Evolutionary conservation across 352 stramenopile genomes (phyloP).

Genomic region (Elongisporangium anandrum): DNA sequence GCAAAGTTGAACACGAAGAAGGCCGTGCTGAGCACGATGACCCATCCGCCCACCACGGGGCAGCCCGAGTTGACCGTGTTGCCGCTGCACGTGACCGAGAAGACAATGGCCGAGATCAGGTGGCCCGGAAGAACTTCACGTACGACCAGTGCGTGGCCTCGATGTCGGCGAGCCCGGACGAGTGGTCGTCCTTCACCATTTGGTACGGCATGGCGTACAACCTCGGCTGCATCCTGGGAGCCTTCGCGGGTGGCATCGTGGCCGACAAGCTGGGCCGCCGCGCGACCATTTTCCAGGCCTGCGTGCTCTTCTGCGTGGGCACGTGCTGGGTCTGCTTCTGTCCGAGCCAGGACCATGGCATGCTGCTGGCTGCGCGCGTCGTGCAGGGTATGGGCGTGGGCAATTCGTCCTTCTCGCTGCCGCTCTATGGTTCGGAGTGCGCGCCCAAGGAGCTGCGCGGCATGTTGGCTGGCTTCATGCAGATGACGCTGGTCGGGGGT

Average conservation of each 20-base stretch:
- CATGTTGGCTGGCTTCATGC: constrained; percentile 21
- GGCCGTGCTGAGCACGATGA: constrained; percentile 27
- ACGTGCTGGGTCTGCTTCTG: constrained; percentile 27
- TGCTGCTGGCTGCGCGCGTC: constrained; percentile 23
- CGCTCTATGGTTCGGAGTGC: constrained; percentile 17
- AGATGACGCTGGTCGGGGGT: constrained; percentile 12
- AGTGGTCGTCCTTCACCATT: constrained; percentile 25
- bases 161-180: constrained; percentile 6
- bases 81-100: too few relatives aligned
- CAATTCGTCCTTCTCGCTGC: constrained; percentile 23
- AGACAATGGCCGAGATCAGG: constrained; percentile 22
- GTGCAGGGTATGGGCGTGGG: constrained; percentile 31
- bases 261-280: constrained; percentile 20
- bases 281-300: constrained; percentile 23
- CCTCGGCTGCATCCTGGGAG: constrained; percentile 16
- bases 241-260: constrained; percentile 10
- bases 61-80: constrained; percentile 24
- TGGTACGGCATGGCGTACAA: constrained; percentile 14
- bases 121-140: constrained; percentile 34
- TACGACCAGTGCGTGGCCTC: constrained; percentile 21
- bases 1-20: constrained; percentile 44
- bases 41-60: constrained; percentile 19
- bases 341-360: constrained; percentile 9
- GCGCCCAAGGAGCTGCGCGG: constrained; percentile 8
- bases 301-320: constrained; percentile 30